Base-by-base conservation (phyloP, 2,329 filamentous ascomycete genomes). In the Ophiosphaerella korrae region DNA sequence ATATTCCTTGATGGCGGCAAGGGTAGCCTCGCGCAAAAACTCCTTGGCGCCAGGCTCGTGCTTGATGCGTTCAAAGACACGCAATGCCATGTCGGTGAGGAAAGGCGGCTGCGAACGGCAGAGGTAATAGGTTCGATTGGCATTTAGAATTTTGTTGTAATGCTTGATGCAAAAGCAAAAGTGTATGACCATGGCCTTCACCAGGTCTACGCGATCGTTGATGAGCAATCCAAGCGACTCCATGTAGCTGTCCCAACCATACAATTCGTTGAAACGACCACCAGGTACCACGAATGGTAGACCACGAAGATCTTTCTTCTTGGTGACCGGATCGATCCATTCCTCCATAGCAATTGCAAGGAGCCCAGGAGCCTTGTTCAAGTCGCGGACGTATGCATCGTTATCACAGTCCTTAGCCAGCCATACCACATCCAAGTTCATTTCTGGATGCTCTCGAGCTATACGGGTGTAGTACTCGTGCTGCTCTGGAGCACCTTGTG, bases 201-300 rank as follows among this genome's bases (percentile, higher is more conserved):
- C 92, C 48, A 97, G 78, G 66, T 97, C 86, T 18, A 91, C 86
- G 52, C 90, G 87, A 70, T 94, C 89, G 68, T 93, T 91, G 63
- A 91, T 85, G 52, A 97, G 79, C 51, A 99, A 82, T 14, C 94
- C 94, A 3, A 97, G 80, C 5, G 93, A 94, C 73, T 93, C 90
- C 92, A 99, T 97, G 79, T 97, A 99, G 72, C 92, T 97, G 75
- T 99, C 94, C 94, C 94, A 99, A 40, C 93, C 93, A 71, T 99
- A 99, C 18, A 99, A 77, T 74, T 99, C 94, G 75, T 99, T 99
- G 85, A 99, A 99, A 26, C 94, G 86, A 21, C 94, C 94, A 52
- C 94, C 94, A 0, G 94, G 94, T 3, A 99, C 94, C n/a, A 97
- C 92, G 64, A 97, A 99, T 0, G 94, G 93, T 51, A 95, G 81